Conservation (phyloP, 2,329 filamentous ascomycete genomes). For the Phialophora chinensis region DNA sequence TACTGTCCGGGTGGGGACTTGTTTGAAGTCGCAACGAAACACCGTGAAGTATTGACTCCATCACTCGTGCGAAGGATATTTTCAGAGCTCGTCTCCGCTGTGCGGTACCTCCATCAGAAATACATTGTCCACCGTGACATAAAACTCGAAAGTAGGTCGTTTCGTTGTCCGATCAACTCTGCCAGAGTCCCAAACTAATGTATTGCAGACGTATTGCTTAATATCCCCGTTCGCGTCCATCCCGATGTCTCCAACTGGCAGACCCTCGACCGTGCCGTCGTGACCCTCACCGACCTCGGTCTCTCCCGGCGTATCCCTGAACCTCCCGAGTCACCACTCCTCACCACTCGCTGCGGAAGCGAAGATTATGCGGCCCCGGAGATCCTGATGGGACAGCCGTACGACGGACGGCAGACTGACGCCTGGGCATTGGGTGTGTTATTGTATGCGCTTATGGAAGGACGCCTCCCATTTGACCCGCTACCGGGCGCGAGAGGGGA, state of each 20-base stretch:
- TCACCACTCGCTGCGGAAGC: slow-evolving; percentile 92
- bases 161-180: background rate
- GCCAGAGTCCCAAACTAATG: slow-evolving; percentile 30
- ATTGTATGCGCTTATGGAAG: slow-evolving; percentile 90
- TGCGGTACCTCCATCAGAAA: slow-evolving; percentile 81
- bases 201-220: slow-evolving; percentile 81
- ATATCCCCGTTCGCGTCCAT: slow-evolving; percentile 73
- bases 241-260: slow-evolving; percentile 72
- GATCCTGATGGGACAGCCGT: slow-evolving; percentile 91
- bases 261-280: slow-evolving; percentile 78
- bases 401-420: slow-evolving; percentile 89
- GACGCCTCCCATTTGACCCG: slow-evolving; percentile 90
- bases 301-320: slow-evolving; percentile 80
- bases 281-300: slow-evolving; percentile 89
- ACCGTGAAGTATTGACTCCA: slow-evolving; percentile 70
- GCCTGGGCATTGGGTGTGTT: slow-evolving; percentile 95
- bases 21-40: slow-evolving; percentile 84
- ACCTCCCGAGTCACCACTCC: slow-evolving; percentile 76
- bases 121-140: slow-evolving; percentile 96
- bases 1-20: slow-evolving; percentile 95
- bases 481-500: slow-evolving; percentile 76
- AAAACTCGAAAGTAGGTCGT: slow-evolving; percentile 87
- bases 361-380: slow-evolving; percentile 98
- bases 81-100: slow-evolving; percentile 82
- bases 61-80: slow-evolving; percentile 82